Base-by-base conservation (phyloP, 805 yeast species). In the Candida sonorensis region DNA sequence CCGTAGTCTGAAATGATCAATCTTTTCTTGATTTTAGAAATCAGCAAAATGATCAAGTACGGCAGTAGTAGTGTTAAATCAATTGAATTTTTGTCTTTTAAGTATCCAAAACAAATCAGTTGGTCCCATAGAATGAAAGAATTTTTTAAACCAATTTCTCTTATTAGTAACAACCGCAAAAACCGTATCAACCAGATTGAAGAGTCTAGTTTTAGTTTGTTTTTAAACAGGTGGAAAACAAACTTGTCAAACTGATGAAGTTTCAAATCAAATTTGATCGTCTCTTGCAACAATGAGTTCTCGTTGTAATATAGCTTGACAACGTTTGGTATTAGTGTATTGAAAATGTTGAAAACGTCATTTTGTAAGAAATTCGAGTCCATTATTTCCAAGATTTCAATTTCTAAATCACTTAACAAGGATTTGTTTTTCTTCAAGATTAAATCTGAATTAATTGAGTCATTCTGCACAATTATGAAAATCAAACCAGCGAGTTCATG, bases 141-240 rank as follows among this genome's bases (percentile, higher is more conserved):
- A 13, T 51, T 44, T 3, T 34, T 35, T 7, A 60, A 34, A 2
- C 73, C 75, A 18, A 73, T 46, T 40, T 73, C 79, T 31, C 79
- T 50, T 6, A 65, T 53, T 12, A 71, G 51, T 4, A 72, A 38
- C 22, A 73, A 51, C 17, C 77, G 50, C 18, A 67, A 61, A 50
- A 66, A 73, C 27, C 79, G 46, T n/a, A 73, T 66, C 17, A 71
- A 56, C 78, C 78, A 73, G 26, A 73, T 57, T 32, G 71, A 70
- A 3, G 73, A 61, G 37, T 72, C 77, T 5, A 72, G 48, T 36
- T 61, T 62, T 20, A 71, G 49, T 43, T 66, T 69, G 26, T 61
- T 64, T 22, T 62, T 55, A 29, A 71, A 49, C 31, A 61, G 61
- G 44, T 67, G 66, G 42, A 69, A 72, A 20, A 67, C 63, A 25